phyloP scores from a whole-genome alignment of 805 yeast species.

The Metschnikowia bowlesiae region DNA sequence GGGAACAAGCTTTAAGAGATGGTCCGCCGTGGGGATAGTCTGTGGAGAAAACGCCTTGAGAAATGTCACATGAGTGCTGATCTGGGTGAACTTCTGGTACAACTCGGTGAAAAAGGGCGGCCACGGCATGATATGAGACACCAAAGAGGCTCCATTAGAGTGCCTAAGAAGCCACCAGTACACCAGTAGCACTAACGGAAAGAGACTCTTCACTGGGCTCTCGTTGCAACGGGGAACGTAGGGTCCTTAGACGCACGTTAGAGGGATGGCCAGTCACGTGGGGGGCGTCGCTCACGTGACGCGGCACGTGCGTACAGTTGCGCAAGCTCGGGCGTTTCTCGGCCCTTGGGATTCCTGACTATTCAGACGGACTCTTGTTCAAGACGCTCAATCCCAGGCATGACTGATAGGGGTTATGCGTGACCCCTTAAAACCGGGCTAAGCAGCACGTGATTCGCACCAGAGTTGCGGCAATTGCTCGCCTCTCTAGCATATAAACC shows the following conservation, averaged over 20 bases:
- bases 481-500: not conserved
- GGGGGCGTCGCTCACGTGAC: too few species aligned
- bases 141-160: too few species aligned
- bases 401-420: not conserved
- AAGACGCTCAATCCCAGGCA: not conserved
- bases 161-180: too few species aligned
- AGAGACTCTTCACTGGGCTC: too few species aligned
- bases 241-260: too few species aligned
- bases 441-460: not conserved
- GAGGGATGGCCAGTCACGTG: too few species aligned
- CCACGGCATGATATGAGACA: slow-evolving; percentile 4
- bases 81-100: slow-evolving; percentile 11
- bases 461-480: slow-evolving; percentile 1
- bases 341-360: too few species aligned
- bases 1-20: slow-evolving; percentile 28
- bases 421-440: not conserved
- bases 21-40: slow-evolving; percentile 26
- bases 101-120: slow-evolving; percentile 9
- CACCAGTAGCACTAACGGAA: not conserved
- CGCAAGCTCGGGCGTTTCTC: too few species aligned
- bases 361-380: too few species aligned
- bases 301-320: too few species aligned
- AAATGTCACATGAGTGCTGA: slow-evolving; percentile 37
- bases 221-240: too few species aligned
- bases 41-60: slow-evolving; percentile 19